Conservation (phyloP, 2,329 filamentous ascomycete genomes). For the Verticillium tricorpus region DNA sequence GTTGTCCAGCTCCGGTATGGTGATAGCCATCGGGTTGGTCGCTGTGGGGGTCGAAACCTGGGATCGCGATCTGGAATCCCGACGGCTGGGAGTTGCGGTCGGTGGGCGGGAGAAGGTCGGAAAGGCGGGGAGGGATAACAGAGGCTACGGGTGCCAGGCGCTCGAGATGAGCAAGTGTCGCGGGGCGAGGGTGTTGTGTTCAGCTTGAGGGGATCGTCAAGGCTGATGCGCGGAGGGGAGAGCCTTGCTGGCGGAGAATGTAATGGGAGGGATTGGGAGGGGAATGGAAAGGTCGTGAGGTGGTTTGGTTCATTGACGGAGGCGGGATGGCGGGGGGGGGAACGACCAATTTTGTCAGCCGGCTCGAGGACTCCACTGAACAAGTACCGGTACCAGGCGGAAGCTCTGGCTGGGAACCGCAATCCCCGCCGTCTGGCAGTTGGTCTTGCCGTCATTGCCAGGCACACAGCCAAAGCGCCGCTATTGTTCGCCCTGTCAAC, state of each 20-base stretch:
- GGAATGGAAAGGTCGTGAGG: background rate
- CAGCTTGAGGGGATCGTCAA: slow-evolving; percentile 3
- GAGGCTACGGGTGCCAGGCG: slow-evolving; percentile 3
- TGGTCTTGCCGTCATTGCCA: background rate
- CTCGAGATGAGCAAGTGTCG: slow-evolving; percentile 1
- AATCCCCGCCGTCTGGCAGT: background rate
- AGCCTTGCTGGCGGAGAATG: slow-evolving; percentile 1
- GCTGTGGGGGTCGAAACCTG: slow-evolving; percentile 5
- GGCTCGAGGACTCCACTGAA: slow-evolving; percentile 13
- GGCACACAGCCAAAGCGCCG: background rate
- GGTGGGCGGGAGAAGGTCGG: slow-evolving; percentile 9
- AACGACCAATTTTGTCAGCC: slow-evolving; percentile 16
- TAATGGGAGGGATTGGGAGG: slow-evolving; percentile 3
- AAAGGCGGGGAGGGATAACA: background rate
- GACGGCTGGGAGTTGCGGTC: slow-evolving; percentile 11
- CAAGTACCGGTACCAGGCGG: slow-evolving; percentile 12
- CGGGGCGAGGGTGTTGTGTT: background rate
- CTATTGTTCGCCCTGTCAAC: background rate
- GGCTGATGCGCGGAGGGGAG: slow-evolving; percentile 1
- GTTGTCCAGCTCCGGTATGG: slow-evolving; percentile 92
- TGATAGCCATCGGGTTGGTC: slow-evolving; percentile 54
- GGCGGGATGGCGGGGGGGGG: slow-evolving; percentile 13
- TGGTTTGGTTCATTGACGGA: slow-evolving; percentile 7
- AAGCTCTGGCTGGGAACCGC: slow-evolving; percentile 1
- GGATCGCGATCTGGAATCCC: slow-evolving; percentile 16